A percentile compares a stretch with the other conserved stretches of the same genome.
Evolutionary conservation across 148 eudicot genomes (phyloP).

Genomic region (Vaccinium darrowii): DNA sequence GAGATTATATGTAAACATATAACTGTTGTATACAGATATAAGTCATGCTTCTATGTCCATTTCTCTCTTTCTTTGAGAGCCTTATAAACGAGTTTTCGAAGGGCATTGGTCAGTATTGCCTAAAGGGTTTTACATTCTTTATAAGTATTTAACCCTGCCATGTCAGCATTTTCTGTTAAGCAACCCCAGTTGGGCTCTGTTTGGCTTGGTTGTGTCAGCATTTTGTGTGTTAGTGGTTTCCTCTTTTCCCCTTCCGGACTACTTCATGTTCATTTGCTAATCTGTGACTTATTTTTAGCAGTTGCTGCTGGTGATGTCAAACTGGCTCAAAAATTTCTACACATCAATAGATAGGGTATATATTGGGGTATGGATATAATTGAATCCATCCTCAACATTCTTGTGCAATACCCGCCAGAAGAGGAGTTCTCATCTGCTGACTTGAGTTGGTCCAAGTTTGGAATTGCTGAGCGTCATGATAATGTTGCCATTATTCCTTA

Average conservation of each 20-base stretch:
- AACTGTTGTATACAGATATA: neutral
- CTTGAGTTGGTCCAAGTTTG: slow-evolving; percentile 75
- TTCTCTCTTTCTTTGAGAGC: neutral
- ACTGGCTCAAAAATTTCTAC: slow-evolving; percentile 12
- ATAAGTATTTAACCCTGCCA: neutral
- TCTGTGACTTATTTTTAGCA: slow-evolving; percentile 14
- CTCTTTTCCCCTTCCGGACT: neutral
- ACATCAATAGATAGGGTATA: neutral
- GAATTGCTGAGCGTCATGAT: slow-evolving; percentile 65
- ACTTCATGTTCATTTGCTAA: neutral
- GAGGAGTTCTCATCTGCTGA: slow-evolving; percentile 76
- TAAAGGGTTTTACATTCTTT: neutral
- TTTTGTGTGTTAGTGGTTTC: neutral
- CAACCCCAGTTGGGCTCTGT: neutral
- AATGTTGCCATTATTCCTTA: slow-evolving; percentile 89
- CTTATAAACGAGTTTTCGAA: neutral
- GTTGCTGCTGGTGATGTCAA: slow-evolving; percentile 16
- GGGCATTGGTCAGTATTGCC: neutral
- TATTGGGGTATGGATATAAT: slow-evolving; percentile 58
- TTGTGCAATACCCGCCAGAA: slow-evolving; percentile 73
- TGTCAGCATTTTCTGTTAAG: neutral
- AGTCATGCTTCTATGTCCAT: neutral
- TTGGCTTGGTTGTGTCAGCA: neutral
- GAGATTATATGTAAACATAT: neutral
- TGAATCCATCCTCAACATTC: slow-evolving; percentile 54